Evolutionary conservation across 257 asterid species (phyloP).

Genomic region (Gynochthodes officinalis): DNA sequence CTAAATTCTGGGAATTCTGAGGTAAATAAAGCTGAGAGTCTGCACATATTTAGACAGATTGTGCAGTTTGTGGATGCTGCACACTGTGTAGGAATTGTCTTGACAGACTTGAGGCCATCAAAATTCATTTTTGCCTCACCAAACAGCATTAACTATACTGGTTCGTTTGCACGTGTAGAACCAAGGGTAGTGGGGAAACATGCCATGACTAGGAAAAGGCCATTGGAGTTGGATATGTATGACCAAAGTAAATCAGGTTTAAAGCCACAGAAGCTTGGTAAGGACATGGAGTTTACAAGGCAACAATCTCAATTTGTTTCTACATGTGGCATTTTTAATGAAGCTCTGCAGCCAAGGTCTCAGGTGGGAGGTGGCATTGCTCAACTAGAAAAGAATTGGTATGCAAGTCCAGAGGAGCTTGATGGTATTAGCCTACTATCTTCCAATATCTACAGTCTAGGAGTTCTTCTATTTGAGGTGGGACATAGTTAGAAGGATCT

Average conservation of each 20-base stretch:
- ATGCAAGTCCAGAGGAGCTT: constrained; percentile 62
- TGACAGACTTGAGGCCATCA: constrained; percentile 74
- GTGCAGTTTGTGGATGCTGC: constrained; percentile 64
- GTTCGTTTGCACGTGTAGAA: constrained; percentile 38
- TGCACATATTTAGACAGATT: constrained; percentile 65
- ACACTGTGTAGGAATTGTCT: constrained; percentile 58
- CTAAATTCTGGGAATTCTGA: constrained; percentile 44
- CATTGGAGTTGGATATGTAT: constrained; percentile 26
- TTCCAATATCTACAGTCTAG: constrained; percentile 73
- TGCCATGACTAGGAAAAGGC: constrained; percentile 38
- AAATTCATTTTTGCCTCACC: constrained; percentile 51
- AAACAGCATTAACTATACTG: constrained; percentile 46
- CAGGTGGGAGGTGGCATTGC: constrained; percentile 16
- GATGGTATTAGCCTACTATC: constrained; percentile 49
- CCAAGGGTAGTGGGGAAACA: constrained; percentile 21
- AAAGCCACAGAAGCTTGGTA: constrained; percentile 56
- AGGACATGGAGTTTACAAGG: constrained; percentile 29
- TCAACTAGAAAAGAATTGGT: constrained; percentile 76
- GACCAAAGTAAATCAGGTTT: constrained; percentile 25
- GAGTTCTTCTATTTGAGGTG: constrained; percentile 94
- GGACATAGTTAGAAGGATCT: constrained; percentile 11
- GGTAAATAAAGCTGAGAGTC: constrained; percentile 51
- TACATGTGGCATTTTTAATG: constrained; percentile 38
- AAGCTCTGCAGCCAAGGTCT: constrained; percentile 26
- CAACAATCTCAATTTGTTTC: constrained; percentile 56